Evolutionary conservation across 106 monocot genomes (phyloP), one percentile per base, ranked within the genome.

Genomic region (Allium cepa): DNA sequence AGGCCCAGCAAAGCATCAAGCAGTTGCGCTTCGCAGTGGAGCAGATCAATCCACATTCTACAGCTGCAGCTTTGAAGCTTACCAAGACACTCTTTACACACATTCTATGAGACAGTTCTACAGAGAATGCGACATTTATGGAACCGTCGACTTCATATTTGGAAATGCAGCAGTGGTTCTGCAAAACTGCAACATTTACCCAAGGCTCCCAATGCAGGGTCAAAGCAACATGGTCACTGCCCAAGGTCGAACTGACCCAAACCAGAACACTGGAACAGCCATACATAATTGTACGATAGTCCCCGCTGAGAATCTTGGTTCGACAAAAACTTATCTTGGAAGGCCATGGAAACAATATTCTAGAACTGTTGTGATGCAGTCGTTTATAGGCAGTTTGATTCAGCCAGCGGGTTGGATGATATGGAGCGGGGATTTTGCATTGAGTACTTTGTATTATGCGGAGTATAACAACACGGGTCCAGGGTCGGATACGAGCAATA

Each of bases 111-210:
- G 85, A 2, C 85, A 85, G 28, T 85, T 81, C 75, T 74, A 70
- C 68, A 63, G 82, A 7, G 75, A 76, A 16, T 86, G 86, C 69
- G 50, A 72, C 8, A 71, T 82, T 10, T 86, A 72, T 47, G 78
- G 85, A 57, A 85, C 85, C 22, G 63, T 85, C 9, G 85, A 85
- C 68, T 85, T 85, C 73, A 82, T 82, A 45, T 82, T 82, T 70
- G 86, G 86, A 26, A 66, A 82, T 48, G 72, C 86, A 4, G 79
- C 72, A 3, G 72, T 14, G 0, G 69, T 82, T 1, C 68, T 86
- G 6, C 86, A 86, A 53, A 76, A 73, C 47, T 79, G 76, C 70
- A 61, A 82, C 65, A 82, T 86, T 49, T 73, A 66, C 47, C 69
- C 81, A 7, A 67, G 86, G 11, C 61, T 57, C 14, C 78, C 79